Conservation (phyloP, 1,284 basidiomycete genomes). For the Sanghuangporus weigelae region DNA sequence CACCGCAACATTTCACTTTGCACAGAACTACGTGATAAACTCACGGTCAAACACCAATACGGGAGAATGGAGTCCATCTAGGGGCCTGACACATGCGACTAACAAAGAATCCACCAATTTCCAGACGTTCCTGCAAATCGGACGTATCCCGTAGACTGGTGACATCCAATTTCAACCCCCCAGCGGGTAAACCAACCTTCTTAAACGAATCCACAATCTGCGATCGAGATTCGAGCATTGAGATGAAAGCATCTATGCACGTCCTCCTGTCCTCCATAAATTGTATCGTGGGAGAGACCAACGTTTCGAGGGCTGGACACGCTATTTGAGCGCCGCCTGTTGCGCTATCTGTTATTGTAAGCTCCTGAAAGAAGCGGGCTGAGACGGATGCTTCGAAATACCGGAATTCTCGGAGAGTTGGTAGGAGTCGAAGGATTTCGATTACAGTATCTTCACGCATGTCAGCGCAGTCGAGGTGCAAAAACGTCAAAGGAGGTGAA, state of each 20-base stretch:
- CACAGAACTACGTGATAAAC: too few species aligned
- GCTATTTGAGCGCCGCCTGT: neutral
- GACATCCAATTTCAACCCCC: too few species aligned
- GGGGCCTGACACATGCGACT: too few species aligned
- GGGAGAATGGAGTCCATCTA: too few species aligned
- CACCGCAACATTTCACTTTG: too few species aligned
- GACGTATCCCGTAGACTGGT: too few species aligned
- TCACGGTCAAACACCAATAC: too few species aligned
- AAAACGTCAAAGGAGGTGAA: neutral
- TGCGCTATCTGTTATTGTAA: neutral
- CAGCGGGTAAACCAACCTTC: too few species aligned
- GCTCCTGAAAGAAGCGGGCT: neutral
- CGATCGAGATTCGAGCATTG: neutral
- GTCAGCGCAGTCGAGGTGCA: neutral
- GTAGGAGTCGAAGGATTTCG: neutral
- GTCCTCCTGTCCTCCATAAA: neutral
- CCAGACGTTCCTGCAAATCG: too few species aligned
- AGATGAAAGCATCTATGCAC: neutral
- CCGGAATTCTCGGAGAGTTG: neutral
- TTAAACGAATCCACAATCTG: neutral
- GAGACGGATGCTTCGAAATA: neutral
- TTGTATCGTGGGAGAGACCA: neutral
- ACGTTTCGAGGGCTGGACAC: neutral
- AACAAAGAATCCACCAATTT: too few species aligned
- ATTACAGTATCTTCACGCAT: neutral